Base-by-base conservation (phyloP, 2,329 filamentous ascomycete genomes). In the Beauveria caledonica region DNA sequence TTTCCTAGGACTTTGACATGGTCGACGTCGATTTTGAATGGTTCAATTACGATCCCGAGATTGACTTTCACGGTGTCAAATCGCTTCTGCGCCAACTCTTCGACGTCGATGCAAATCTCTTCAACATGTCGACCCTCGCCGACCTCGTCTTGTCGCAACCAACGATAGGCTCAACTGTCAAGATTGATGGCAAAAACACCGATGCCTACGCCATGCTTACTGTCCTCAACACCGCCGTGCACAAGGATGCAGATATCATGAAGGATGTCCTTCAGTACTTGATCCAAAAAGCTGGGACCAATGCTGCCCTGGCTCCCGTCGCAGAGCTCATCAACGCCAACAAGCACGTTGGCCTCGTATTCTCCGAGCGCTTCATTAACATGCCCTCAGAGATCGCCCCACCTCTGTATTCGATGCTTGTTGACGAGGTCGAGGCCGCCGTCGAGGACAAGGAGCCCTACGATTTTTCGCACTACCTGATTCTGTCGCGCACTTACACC, bases 21-120 rank as follows among this genome's bases (percentile, higher is more conserved):
- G 86, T 99, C 65, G 88, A 97, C 71, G 92, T 97, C 61, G 93
- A 97, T 66, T 99, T 99, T 69, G 94, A 99, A 78, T 97, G 92
- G 89, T 99, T 97, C 78, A 95, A 97, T 76, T 96, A 93, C 64
- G 88, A 94, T 68, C 81, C 89, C 2, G 85, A 89, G 8, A 82
- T 96, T 68, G 94, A 99, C 74, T 97, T 97, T 74, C 93, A 97
- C 75, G 94, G 94, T 62, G 84, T 95, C 67, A 97, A 97, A 74
- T 88, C 86, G 10, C 85, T 99, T 8, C 76, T 97, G 62, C 89
- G 93, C 62, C 94, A 99, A 74, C 85, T 99, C 46, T 87, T 99
- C 73, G 94, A 97, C 73, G 85, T 89, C 58, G 94, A 99, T 76
- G 83, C 88, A 51, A 82, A 87, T 62, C 80, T 95, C 33, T 91